These are phyloP conservation scores for Alternaria rosae DNA, from an alignment of 2,329 filamentous ascomycete genomes.

Conservation along the genomic window DNA sequence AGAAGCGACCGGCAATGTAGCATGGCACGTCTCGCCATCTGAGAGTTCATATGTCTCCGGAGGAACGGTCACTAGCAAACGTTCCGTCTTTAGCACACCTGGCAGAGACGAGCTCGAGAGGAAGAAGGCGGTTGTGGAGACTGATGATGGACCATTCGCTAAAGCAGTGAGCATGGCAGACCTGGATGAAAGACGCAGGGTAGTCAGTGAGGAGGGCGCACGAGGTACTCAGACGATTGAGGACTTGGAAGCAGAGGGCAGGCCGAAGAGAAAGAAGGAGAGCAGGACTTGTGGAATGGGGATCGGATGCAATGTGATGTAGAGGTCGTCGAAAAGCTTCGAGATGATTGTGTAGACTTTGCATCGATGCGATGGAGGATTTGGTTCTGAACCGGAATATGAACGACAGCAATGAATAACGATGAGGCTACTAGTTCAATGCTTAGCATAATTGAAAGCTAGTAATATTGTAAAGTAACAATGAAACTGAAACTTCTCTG, in stretches of 20 bases:
- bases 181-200: conserved; percentile 22
- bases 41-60: conserved; percentile 2
- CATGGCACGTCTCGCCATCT: conserved; percentile 7
- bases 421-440: background rate
- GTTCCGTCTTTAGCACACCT: conserved; percentile 34
- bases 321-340: background rate
- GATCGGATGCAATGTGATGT: conserved; percentile 28
- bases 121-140: conserved; percentile 33
- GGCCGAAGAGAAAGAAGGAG: background rate
- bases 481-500: background rate
- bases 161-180: conserved; percentile 23
- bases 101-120: conserved; percentile 43
- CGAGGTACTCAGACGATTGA: background rate
- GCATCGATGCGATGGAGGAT: background rate
- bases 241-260: background rate
- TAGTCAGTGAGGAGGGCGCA: conserved; percentile 15
- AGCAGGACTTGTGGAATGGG: background rate
- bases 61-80: conserved; percentile 10
- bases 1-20: background rate
- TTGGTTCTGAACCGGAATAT: background rate
- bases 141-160: conserved; percentile 36
- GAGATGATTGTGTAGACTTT: background rate
- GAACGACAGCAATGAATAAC: background rate
- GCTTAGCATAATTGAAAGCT: background rate
- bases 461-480: background rate